A percentile compares a stretch with the other conserved stretches of the same genome.
These are phyloP conservation scores for Protomyces lactucae-debilis DNA, from an alignment of 1,139 yeast genomes.

Conservation along the genomic window DNA sequence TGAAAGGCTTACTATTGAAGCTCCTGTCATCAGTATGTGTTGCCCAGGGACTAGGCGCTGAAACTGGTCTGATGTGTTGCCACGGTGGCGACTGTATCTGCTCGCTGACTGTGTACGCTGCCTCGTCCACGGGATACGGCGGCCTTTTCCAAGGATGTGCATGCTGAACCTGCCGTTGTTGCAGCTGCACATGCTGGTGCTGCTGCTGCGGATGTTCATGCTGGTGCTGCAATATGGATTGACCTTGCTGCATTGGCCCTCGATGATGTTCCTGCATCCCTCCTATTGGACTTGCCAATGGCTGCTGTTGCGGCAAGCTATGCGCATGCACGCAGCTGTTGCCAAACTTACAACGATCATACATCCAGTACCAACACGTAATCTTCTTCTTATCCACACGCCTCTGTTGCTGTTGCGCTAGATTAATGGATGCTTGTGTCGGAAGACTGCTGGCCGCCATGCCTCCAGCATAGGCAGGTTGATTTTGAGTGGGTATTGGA, in stretches of 20 bases:
- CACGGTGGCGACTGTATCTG: no score
- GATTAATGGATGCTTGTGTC: not conserved
- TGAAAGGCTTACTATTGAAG: no score
- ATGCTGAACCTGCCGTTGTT: not conserved
- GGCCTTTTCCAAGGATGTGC: no score
- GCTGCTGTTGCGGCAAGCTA: not conserved
- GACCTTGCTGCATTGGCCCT: not conserved
- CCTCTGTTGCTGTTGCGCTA: not conserved
- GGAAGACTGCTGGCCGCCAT: not conserved
- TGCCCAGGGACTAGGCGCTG: no score
- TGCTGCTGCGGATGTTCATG: not conserved
- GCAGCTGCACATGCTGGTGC: not conserved
- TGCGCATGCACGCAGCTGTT: slow-evolving; percentile 9
- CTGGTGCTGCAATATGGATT: not conserved
- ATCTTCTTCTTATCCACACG: not conserved
- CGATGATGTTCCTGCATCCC: not conserved
- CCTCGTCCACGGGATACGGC: no score
- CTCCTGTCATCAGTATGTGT: no score
- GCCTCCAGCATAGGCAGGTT: no score
- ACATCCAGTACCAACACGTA: slow-evolving; percentile 18
- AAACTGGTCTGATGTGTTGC: not conserved
- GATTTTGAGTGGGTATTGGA: not conserved
- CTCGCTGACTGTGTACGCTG: no score
- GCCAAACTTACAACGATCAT: slow-evolving; percentile 12
- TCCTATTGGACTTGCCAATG: not conserved